A percentile compares a stretch with the other conserved stretches of the same genome.
phyloP scores from a whole-genome alignment of 768 basidiomycete species.

The Hemileccinum impolitum region DNA sequence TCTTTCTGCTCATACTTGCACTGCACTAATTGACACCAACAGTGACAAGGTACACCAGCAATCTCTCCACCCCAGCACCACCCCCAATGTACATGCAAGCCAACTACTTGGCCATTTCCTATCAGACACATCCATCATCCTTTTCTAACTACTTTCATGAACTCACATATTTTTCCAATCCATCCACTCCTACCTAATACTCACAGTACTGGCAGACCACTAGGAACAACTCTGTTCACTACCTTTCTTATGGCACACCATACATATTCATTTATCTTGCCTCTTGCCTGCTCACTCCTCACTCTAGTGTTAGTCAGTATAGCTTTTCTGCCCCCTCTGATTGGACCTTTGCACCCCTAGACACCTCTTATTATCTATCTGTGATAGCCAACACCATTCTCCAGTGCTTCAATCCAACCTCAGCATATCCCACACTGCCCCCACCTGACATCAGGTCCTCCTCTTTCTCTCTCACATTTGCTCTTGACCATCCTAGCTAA shows the following conservation, averaged over 20 bases:
- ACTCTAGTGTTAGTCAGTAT: slow-evolving; percentile 23
- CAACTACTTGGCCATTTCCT: slow-evolving; percentile 26
- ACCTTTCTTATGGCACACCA: slow-evolving; percentile 53
- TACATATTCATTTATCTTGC: slow-evolving; percentile 30
- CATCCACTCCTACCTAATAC: slow-evolving; percentile 42
- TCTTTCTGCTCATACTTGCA: neutral
- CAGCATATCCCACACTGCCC: slow-evolving; percentile 71
- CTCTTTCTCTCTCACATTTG: slow-evolving; percentile 74
- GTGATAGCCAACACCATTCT: slow-evolving; percentile 64
- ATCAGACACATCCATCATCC: slow-evolving; percentile 39
- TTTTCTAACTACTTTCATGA: slow-evolving; percentile 70
- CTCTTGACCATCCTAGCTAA: slow-evolving; percentile 50
- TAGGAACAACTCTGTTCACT: slow-evolving; percentile 56
- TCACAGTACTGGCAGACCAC: slow-evolving; percentile 63
- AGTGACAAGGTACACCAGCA: slow-evolving; percentile 68
- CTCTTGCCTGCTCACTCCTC: slow-evolving; percentile 4
- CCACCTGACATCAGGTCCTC: slow-evolving; percentile 58
- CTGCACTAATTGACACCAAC: slow-evolving; percentile 16
- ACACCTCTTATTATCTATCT: slow-evolving; percentile 52
- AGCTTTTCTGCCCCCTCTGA: slow-evolving; percentile 35
- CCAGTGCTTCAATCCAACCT: slow-evolving; percentile 56
- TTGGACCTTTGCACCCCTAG: slow-evolving; percentile 40
- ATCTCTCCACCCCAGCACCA: slow-evolving; percentile 54
- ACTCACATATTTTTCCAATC: slow-evolving; percentile 51
- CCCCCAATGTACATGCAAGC: slow-evolving; percentile 66